A percentile compares a stretch with the other conserved stretches of the same genome.
phyloP scores from a whole-genome alignment of 495 filamentous ascomycete genomes.

The Cladorrhinum samala region DNA sequence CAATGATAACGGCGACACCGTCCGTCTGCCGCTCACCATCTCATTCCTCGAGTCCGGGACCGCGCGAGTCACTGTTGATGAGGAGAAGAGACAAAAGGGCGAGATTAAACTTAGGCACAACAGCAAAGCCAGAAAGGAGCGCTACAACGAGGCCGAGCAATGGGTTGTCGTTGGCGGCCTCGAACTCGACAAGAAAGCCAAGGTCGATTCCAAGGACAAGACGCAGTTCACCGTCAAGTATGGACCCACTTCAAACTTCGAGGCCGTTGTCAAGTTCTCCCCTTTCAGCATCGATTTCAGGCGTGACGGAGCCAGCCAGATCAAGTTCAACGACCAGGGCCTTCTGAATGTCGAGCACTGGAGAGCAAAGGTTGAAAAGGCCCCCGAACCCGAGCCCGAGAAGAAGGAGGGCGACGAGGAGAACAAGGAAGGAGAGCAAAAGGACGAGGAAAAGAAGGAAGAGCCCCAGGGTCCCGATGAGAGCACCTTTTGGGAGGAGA shows the following conservation, averaged over 20 bases:
- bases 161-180: slow-evolving; percentile 82
- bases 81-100: slow-evolving; percentile 80
- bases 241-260: slow-evolving; percentile 66
- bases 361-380: slow-evolving; percentile 76
- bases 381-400: slow-evolving; percentile 45
- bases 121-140: slow-evolving; percentile 80
- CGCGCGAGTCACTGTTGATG: slow-evolving; percentile 81
- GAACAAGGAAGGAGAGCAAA: slow-evolving; percentile 31
- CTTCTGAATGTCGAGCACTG: slow-evolving; percentile 92
- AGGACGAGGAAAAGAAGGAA: slow-evolving; percentile 32
- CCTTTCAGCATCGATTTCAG: slow-evolving; percentile 85
- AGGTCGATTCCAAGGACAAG: slow-evolving; percentile 50
- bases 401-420: slow-evolving; percentile 39
- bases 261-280: slow-evolving; percentile 72
- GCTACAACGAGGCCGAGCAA: slow-evolving; percentile 85
- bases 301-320: slow-evolving; percentile 71
- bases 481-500: slow-evolving; percentile 95
- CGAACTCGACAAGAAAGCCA: slow-evolving; percentile 59
- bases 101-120: slow-evolving; percentile 81
- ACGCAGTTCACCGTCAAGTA: slow-evolving; percentile 71
- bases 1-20: slow-evolving; percentile 50
- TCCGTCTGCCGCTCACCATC: slow-evolving; percentile 75
- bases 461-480: slow-evolving; percentile 54
- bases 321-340: slow-evolving; percentile 82
- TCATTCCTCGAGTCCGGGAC: slow-evolving; percentile 85